phyloP scores from a whole-genome alignment of 129 eudicot species.

The Tagetes patula region DNA sequence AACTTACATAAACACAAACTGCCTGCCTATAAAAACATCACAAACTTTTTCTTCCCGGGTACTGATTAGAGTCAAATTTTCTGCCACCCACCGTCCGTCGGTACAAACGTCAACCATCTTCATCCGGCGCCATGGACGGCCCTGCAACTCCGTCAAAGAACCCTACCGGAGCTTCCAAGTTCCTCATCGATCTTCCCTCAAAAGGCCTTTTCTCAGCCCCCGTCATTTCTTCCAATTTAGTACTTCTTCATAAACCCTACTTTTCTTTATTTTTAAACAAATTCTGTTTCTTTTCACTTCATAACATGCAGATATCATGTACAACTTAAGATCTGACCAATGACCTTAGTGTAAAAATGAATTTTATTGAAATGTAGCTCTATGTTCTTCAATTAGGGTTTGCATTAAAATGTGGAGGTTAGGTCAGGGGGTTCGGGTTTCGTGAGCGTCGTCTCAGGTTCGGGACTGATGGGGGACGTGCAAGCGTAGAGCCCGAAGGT shows the following conservation, averaged over 20 bases:
- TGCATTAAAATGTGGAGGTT: background rate
- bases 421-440: too few relatives aligned
- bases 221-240: slow-evolving; percentile 61
- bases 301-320: background rate
- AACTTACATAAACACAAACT: too few relatives aligned
- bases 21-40: too few relatives aligned
- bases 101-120: slow-evolving; percentile 17
- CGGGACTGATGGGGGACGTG: too few relatives aligned
- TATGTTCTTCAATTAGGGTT: slow-evolving; percentile 14
- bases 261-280: background rate
- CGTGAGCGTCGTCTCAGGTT: too few relatives aligned
- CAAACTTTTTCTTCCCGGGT: slow-evolving; percentile 17
- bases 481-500: too few relatives aligned
- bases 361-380: background rate
- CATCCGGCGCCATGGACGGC: slow-evolving; percentile 25
- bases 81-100: slow-evolving; percentile 17
- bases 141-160: slow-evolving; percentile 19
- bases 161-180: slow-evolving; percentile 19
- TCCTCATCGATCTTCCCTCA: slow-evolving; percentile 68
- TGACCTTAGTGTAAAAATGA: background rate
- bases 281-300: background rate
- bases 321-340: background rate
- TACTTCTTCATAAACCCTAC: slow-evolving; percentile 33
- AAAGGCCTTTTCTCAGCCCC: slow-evolving; percentile 72
- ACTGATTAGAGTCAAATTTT: slow-evolving; percentile 13